Evolutionary conservation across 2,329 filamentous ascomycete genomes (phyloP).

Genomic region (Paradendryphiella salina): DNA sequence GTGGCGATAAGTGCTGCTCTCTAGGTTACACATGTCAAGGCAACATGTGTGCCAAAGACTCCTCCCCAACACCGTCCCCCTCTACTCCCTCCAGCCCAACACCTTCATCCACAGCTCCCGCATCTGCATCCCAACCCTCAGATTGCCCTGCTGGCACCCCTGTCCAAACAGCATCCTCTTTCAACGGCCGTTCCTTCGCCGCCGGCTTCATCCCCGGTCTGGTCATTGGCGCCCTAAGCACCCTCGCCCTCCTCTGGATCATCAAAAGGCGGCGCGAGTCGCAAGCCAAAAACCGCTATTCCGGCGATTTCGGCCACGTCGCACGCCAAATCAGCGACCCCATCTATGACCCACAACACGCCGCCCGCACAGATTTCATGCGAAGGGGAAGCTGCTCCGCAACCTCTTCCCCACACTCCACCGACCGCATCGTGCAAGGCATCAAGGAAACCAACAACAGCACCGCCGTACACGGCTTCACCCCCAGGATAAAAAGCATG

Average conservation of each 20-base stretch:
- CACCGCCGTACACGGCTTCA: conserved; percentile 28
- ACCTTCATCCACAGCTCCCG: conserved; percentile 34
- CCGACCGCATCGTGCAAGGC: conserved; percentile 28
- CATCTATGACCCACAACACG: conserved; percentile 45
- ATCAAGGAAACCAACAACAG: conserved; percentile 23
- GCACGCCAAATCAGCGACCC: conserved; percentile 46
- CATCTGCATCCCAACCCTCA: conserved; percentile 40
- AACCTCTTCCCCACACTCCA: conserved; percentile 32
- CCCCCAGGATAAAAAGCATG: conserved; percentile 41
- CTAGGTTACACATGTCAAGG: conserved; percentile 68
- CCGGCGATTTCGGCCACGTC: conserved; percentile 46
- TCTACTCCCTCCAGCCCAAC: conserved; percentile 27
- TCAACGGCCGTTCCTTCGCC: conserved; percentile 44
- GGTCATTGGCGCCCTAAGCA: conserved; percentile 40
- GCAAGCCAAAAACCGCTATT: conserved; percentile 38
- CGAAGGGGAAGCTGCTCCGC: conserved; percentile 36
- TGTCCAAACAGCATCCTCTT: conserved; percentile 24
- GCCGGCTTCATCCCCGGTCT: conserved; percentile 47
- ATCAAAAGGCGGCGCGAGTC: conserved; percentile 42
- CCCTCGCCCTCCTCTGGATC: conserved; percentile 40
- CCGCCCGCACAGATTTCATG: conserved; percentile 45
- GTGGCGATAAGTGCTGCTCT: conserved; percentile 68
- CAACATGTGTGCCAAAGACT: conserved; percentile 57
- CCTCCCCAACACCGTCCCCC: conserved; percentile 28
- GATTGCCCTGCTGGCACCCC: conserved; percentile 21